Evolutionary conservation across 192 early-diverging fungal genomes (phyloP), one percentile per base, ranked within the genome.

Genomic region (Coemansia aciculifera): DNA sequence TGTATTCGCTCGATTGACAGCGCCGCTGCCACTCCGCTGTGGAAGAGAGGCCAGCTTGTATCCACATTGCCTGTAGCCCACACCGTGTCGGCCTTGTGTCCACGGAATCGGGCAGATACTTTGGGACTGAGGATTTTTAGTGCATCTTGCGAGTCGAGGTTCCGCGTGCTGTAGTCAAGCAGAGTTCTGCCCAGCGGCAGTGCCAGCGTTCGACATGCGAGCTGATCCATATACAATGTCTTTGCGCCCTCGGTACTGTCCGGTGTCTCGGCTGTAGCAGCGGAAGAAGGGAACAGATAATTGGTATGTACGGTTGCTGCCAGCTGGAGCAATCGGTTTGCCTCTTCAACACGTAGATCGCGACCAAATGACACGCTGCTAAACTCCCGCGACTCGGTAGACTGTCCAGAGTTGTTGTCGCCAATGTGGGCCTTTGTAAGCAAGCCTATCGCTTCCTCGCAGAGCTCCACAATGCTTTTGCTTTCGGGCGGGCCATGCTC

Each of bases 1-100:
- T 86, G 84, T 19, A 83, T 78, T 1, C 84, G 75, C 6, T 86
- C 83, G 10, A 97, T 86, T 4, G 87, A 77, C 5, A 97, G 81
- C 5, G 89, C 94, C 1, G 88, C 84, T 21, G 92, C 88, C 1
- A 94, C 94, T 3, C 95, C 96, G 60, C 91, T 89, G 73, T 98
- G 94, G 66, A 98, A 98, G 21, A 89, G 79, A 3, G 94, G 89
- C 95, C 95, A 97, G 62, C 87, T 84, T 19, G 87, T 37, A 24
- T 84, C 87, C 13, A 46, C 31, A 12, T 66, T 68, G 7, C 19
- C 70, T 3, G 64, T 24, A 3, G 61, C 39, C 79, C 79, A 81
- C 7, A 29, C 42, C 0, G 67, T 68, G 5, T 84, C 70, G 6
- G 86, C 71, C 43, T 86, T 87, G 21, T 85, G 46, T 0, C 93